These are phyloP conservation scores for Glycine latifolia DNA, from an alignment of 306 rosid genomes.

Conservation along the genomic window DNA sequence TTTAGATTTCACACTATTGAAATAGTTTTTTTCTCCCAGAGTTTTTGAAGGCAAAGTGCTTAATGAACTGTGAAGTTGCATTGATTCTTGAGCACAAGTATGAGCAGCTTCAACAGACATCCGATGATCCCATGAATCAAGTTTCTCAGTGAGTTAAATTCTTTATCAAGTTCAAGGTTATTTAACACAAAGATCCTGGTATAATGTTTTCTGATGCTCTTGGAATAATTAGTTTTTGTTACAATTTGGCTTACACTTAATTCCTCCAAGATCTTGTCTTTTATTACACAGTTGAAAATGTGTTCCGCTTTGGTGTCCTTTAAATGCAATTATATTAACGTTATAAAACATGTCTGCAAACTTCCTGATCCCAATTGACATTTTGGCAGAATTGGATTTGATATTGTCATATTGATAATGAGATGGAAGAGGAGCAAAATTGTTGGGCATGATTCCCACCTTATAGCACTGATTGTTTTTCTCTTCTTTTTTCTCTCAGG, in stretches of 20 bases:
- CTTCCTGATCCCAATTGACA: not conserved
- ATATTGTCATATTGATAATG: slow-evolving; percentile 1
- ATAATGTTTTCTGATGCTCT: not conserved
- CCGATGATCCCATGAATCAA: slow-evolving; percentile 93
- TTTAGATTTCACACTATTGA: slow-evolving; percentile 33
- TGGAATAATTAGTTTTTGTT: not conserved
- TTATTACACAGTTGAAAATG: slow-evolving; percentile 18
- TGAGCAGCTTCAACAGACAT: slow-evolving; percentile 94
- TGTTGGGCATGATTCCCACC: slow-evolving; percentile 8
- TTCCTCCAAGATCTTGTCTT: slow-evolving; percentile 36
- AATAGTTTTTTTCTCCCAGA: slow-evolving; percentile 49
- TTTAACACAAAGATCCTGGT: slow-evolving; percentile 9
- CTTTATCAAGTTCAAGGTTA: slow-evolving; percentile 1
- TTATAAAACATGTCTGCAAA: slow-evolving; percentile 1
- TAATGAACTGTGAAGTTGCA: slow-evolving; percentile 96
- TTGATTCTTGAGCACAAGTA: slow-evolving; percentile 95
- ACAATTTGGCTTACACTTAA: slow-evolving; percentile 8
- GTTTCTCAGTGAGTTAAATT: slow-evolving; percentile 80
- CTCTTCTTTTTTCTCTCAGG: slow-evolving; percentile 48
- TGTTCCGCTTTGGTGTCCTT: not conserved
- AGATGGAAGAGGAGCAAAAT: slow-evolving; percentile 26
- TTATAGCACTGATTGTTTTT: not conserved
- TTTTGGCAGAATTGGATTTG: slow-evolving; percentile 30
- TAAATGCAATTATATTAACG: not conserved
- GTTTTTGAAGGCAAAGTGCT: slow-evolving; percentile 94